A percentile compares a stretch with the other conserved stretches of the same genome.
Conservation (phyloP, 1,139 yeast species). For the Geotrichum bryndzae region DNA sequence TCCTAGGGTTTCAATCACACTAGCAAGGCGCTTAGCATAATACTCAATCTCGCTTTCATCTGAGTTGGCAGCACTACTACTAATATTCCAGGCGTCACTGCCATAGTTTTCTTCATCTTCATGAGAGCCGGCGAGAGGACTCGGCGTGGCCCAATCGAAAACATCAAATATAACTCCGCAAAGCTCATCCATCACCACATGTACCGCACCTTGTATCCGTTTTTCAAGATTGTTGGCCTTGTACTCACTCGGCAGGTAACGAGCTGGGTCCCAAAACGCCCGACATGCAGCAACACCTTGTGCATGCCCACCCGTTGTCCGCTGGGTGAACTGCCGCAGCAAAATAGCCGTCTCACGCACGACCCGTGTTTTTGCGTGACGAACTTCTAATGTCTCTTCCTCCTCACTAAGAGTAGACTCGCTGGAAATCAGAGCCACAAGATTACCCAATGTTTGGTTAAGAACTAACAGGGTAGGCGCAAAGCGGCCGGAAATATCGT, state of each 20-base stretch:
- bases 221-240: slow-evolving; percentile 21
- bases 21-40: slow-evolving; percentile 19
- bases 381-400: neutral
- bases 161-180: slow-evolving; percentile 36
- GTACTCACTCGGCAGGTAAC: slow-evolving; percentile 10
- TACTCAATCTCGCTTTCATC: neutral
- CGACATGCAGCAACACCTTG: neutral
- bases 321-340: neutral
- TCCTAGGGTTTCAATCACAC: slow-evolving; percentile 30
- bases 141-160: slow-evolving; percentile 26
- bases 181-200: slow-evolving; percentile 37
- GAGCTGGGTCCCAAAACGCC: slow-evolving; percentile 14
- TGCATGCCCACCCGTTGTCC: neutral
- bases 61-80: neutral
- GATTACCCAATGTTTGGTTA: slow-evolving; percentile 33
- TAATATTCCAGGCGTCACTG: neutral
- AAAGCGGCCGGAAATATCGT: slow-evolving; percentile 45
- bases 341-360: neutral
- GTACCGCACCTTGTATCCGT: slow-evolving; percentile 44
- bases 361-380: neutral
- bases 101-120: neutral
- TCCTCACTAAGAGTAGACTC: slow-evolving; percentile 15
- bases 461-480: slow-evolving; percentile 42
- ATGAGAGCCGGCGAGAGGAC: slow-evolving; percentile 6
- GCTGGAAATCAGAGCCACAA: neutral